Evolutionary conservation across 2,329 filamentous ascomycete genomes (phyloP), one percentile per base, ranked within the genome.

Genomic region (Fusarium citri): DNA sequence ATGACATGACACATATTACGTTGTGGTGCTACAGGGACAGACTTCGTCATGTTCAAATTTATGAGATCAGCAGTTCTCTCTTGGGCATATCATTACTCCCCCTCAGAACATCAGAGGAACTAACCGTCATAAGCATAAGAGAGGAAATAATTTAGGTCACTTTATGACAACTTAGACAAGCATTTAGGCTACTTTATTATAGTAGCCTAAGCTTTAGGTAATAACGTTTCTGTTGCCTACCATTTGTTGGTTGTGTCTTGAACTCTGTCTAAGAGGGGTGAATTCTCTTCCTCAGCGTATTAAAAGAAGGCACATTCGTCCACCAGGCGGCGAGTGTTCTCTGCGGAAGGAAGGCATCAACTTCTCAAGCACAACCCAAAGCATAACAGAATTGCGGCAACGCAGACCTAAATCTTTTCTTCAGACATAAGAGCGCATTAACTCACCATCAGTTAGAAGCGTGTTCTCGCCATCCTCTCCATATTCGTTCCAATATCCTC

Each of bases 401-500:
- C 23, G 9, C 5, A 15, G 5, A 6, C 4, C 8, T 7, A 15
- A 20, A 9, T 6, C 16, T 8, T 41, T 5, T 41, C 3, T 28
- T 3, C 49, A 28, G 34, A n/a, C 5, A 53, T 28, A 18, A 8
- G 14, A 37, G 4, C 37, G n/a, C 23, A 42, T 42, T 5, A 47
- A 3, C 20, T 42, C 5, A 9, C 34, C 15, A 26, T 8, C 3
- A 8, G 25, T 28, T 6, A 28, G 8, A 28, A 47, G 18, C 7
- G 14, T 7, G 0, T 1, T 51, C 18, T 26, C 4, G 5, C 12
- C 31, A 41, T 20, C 22, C 1, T 25, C 22, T 37, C 12, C 8
- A 50, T 11, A 37, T 25, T 3, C 18, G 12, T 60, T 66, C 42
- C 20, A 58, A 28, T 31, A 64, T 64, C 28, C 51, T 51, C 45